Base-by-base conservation (phyloP, 257 asterid species). In the Solanum virginianum region DNA sequence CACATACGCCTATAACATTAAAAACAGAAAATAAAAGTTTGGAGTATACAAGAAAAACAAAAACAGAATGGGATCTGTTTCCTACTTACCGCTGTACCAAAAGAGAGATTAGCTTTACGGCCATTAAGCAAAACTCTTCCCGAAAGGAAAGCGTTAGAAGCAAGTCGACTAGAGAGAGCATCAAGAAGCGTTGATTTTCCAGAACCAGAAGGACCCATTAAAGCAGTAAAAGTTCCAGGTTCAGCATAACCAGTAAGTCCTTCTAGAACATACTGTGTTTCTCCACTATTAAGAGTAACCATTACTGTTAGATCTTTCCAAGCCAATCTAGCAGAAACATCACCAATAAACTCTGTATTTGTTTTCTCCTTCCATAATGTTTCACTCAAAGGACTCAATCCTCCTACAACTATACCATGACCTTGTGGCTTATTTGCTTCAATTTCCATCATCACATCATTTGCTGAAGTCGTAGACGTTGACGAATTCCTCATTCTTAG, bases 201-300 rank as follows among this genome's bases (percentile, higher is more conserved):
- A 68, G 99, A 96, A 70, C 99, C 99, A 7, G 99, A 96, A 51
- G 99, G 99, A 7, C 99, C 99, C 99, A 96, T 96, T 68, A 96
- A 94, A 0, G 99, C 99, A 1, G 99, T 96, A 71, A 96, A 92
- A 45, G 95, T 89, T 81, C 99, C 99, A 10, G 99, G 98, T 85
- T 96, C 99, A 2, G 99, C 98, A 29, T 94, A 96, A 1, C 99
- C 98, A 8, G 93, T 89, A 5, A 96, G 94, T 13, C 88, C 90
- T 83, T 96, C 98, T 32, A 96, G 70, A 49, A 96, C 99, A 70
- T 92, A 94, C 87, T 94, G 98, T 0, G 98, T 89, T 49, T 92
- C 98, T 8, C 99, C 98, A 69, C 90, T 94, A 82, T 91, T 86
- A 10, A 96, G 89, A 4, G 95, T 94, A 3, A 96, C 99, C 90